These are phyloP conservation scores for Neurospora discreta DNA, from an alignment of 495 filamentous ascomycete genomes.

Conservation along the genomic window DNA sequence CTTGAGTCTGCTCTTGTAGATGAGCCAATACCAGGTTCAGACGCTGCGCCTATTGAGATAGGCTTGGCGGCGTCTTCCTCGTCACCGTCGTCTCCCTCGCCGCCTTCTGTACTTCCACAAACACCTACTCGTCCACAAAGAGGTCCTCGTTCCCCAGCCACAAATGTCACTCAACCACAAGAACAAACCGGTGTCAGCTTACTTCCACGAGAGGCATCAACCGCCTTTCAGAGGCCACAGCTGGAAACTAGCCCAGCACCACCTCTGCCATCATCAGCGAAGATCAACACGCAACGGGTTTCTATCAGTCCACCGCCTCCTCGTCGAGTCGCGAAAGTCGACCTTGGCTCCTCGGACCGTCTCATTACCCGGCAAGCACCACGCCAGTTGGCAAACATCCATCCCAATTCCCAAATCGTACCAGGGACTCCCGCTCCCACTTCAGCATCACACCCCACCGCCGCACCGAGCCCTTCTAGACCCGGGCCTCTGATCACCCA, in stretches of 20 bases:
- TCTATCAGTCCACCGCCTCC: background rate
- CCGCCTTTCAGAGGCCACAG: background rate
- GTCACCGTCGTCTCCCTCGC: background rate
- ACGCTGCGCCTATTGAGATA: background rate
- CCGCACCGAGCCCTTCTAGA: conserved; percentile 27
- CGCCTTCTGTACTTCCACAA: background rate
- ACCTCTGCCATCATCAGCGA: background rate
- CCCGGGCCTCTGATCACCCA: conserved; percentile 11
- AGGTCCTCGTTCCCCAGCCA: background rate
- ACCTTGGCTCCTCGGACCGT: background rate
- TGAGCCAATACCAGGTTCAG: background rate
- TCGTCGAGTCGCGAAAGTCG: background rate
- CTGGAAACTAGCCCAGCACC: background rate
- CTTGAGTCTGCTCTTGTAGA: background rate
- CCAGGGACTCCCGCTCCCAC: background rate
- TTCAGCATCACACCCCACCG: conserved; percentile 10
- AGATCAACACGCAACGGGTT: background rate
- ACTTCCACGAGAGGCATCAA: background rate
- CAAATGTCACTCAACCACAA: background rate
- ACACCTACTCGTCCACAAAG: background rate
- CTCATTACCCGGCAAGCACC: background rate
- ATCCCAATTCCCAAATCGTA: background rate
- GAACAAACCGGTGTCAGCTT: background rate
- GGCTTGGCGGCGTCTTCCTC: background rate
- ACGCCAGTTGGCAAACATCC: background rate